Percentiles rank a stretch among this genome's conserved stretches.
Evolutionary conservation across 2,329 filamentous ascomycete species (phyloP).

Genomic region (Alternaria incomplexa): DNA sequence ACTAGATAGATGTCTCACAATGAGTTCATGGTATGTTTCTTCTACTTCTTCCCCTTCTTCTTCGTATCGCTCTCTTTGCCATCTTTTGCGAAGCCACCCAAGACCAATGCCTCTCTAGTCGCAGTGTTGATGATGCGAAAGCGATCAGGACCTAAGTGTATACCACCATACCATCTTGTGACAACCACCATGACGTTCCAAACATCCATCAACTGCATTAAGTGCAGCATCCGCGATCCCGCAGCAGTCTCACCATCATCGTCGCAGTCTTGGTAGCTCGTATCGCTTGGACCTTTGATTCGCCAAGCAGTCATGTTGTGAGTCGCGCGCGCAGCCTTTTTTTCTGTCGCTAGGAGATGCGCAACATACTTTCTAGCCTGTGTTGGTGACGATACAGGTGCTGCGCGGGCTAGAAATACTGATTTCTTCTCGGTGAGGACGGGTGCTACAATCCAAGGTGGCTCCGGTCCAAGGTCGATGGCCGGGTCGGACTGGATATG

Average conservation of each 20-base stretch:
- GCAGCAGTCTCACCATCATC: slow-evolving; percentile 96
- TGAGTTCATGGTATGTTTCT: background rate
- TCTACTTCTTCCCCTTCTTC: slow-evolving; percentile 43
- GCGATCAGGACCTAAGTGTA: slow-evolving; percentile 84
- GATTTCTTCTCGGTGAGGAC: slow-evolving; percentile 82
- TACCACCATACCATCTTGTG: slow-evolving; percentile 92
- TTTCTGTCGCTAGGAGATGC: slow-evolving; percentile 81
- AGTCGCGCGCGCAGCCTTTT: slow-evolving; percentile 82
- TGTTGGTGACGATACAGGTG: slow-evolving; percentile 69
- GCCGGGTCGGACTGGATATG: slow-evolving; percentile 8
- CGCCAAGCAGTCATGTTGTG: slow-evolving; percentile 98
- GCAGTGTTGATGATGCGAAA: slow-evolving; percentile 90
- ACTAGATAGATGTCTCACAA: background rate
- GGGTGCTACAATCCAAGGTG: slow-evolving; percentile 76
- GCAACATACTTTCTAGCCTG: slow-evolving; percentile 75
- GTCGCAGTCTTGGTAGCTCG: slow-evolving; percentile 84
- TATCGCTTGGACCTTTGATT: slow-evolving; percentile 66
- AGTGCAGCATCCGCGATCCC: slow-evolving; percentile 80
- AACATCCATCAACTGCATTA: slow-evolving; percentile 93
- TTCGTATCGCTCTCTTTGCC: slow-evolving; percentile 43
- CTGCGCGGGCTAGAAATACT: slow-evolving; percentile 81
- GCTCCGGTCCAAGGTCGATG: slow-evolving; percentile 50
- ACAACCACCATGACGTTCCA: slow-evolving; percentile 95
- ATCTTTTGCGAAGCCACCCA: slow-evolving; percentile 72
- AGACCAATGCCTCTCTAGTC: slow-evolving; percentile 82